These are phyloP conservation scores for Lepiota brunneoincarnata DNA, from an alignment of 768 basidiomycete genomes.

Conservation along the genomic window DNA sequence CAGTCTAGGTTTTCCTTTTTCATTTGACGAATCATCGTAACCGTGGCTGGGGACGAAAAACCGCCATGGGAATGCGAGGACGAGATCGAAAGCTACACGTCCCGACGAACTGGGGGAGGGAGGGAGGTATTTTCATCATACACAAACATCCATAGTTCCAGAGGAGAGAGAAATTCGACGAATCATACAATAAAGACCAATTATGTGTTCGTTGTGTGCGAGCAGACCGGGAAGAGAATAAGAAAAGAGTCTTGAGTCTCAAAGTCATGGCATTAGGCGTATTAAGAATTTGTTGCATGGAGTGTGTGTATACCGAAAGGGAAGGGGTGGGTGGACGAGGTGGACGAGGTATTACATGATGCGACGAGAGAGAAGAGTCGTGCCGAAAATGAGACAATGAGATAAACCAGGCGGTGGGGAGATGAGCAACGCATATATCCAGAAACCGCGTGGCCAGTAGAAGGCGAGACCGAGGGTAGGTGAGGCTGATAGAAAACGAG, in stretches of 20 bases:
- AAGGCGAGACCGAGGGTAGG: conserved; percentile 10
- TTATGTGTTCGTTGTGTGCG: conserved; percentile 10
- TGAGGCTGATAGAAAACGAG: conserved; percentile 11
- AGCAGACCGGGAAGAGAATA: conserved; percentile 5
- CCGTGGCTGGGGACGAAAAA: background rate
- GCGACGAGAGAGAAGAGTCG: conserved; percentile 10
- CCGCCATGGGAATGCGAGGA: background rate
- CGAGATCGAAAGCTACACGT: background rate
- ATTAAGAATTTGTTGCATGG: conserved; percentile 7
- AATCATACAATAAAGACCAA: conserved; percentile 15
- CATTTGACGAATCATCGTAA: background rate
- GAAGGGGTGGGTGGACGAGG: background rate
- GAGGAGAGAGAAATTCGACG: conserved; percentile 7
- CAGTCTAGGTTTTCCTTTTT: conserved; percentile 9
- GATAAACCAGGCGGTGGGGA: background rate
- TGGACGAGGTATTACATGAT: conserved; percentile 5
- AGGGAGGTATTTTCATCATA: conserved; percentile 14
- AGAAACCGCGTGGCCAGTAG: conserved; percentile 7
- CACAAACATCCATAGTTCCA: conserved; percentile 11
- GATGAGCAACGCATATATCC: conserved; percentile 1
- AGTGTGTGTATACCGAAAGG: conserved; percentile 6
- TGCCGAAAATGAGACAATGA: background rate
- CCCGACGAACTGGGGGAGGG: background rate
- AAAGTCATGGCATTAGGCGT: conserved; percentile 8
- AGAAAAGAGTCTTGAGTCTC: conserved; percentile 6